phyloP scores from a whole-genome alignment of 805 yeast species.

The Candida saitoana region DNA sequence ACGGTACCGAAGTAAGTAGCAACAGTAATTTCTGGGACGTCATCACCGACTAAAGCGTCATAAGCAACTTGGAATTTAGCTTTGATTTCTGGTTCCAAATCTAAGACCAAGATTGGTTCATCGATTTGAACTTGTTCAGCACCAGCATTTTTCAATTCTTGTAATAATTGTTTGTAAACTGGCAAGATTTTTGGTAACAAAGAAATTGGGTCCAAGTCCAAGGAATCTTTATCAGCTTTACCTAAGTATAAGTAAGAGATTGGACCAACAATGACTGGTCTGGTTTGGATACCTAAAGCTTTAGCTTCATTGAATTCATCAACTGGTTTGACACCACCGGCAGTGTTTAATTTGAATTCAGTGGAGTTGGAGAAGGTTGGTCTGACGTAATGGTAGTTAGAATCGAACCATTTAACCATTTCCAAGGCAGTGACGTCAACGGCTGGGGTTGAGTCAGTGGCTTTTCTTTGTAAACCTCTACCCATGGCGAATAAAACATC shows the following conservation, averaged over 20 bases:
- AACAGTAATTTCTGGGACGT: constrained; percentile 72
- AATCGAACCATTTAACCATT: constrained; percentile 99
- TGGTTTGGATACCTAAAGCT: constrained; percentile 90
- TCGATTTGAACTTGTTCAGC: constrained; percentile 94
- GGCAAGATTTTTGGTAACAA: constrained; percentile 88
- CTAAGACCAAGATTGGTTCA: constrained; percentile 95
- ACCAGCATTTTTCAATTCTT: constrained; percentile 89
- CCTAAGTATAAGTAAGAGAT: constrained; percentile 92
- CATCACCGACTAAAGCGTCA: constrained; percentile 63
- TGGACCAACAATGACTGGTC: constrained; percentile 97
- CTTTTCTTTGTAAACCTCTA: constrained; percentile 98
- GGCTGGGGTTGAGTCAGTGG: constrained; percentile 78
- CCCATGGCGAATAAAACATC: constrained; percentile 99
- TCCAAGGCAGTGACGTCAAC: constrained; percentile 98
- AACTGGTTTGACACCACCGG: constrained; percentile 84
- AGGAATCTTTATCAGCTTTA: constrained; percentile 97
- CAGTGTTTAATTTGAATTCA: constrained; percentile 81
- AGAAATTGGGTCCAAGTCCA: constrained; percentile 89
- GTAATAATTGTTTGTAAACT: constrained; percentile 83
- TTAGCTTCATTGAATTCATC: constrained; percentile 98
- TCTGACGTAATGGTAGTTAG: constrained; percentile 99
- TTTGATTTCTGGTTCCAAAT: constrained; percentile 79
- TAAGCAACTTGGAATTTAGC: constrained; percentile 87
- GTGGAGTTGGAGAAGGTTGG: constrained; percentile 97
- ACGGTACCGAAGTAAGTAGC: constrained; percentile 98